Evolutionary conservation across 768 basidiomycete species (phyloP).

Genomic region (Pisolithus microcarpus): DNA sequence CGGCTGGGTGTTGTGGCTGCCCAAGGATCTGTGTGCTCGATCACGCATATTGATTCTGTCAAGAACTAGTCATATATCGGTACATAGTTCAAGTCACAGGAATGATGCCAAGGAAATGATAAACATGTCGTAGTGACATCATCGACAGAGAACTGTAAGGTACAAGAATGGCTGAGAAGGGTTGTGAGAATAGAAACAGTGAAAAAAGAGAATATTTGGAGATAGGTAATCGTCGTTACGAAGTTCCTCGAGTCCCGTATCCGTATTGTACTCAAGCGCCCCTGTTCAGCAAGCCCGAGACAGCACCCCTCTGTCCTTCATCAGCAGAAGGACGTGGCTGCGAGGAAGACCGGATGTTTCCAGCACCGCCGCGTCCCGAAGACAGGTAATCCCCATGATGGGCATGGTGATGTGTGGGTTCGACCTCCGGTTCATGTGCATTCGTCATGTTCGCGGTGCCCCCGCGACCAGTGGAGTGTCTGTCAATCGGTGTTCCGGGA

Average conservation of each 20-base stretch:
- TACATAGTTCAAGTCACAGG: not conserved
- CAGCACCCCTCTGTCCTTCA: slow-evolving; percentile 19
- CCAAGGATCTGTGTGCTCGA: not conserved
- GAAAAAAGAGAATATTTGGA: too few relatives aligned
- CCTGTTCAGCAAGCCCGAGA: slow-evolving; percentile 26
- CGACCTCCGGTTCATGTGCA: slow-evolving; percentile 31
- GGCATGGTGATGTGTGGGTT: slow-evolving; percentile 18
- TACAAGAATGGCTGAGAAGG: not conserved
- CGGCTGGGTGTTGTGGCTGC: not conserved
- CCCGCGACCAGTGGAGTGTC: slow-evolving; percentile 65
- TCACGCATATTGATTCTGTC: not conserved
- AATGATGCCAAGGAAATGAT: too few relatives aligned
- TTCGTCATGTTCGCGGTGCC: slow-evolving; percentile 56
- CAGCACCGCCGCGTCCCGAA: slow-evolving; percentile 54
- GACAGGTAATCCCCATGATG: slow-evolving; percentile 29
- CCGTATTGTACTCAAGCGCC: not conserved
- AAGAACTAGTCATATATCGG: not conserved
- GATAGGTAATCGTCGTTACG: too few relatives aligned
- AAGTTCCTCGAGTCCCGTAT: too few relatives aligned
- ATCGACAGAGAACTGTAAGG: not conserved
- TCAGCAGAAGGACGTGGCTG: slow-evolving; percentile 20
- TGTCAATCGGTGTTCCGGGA: slow-evolving; percentile 16
- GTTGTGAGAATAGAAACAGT: too few relatives aligned
- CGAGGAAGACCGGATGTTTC: slow-evolving; percentile 49
- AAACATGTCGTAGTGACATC: not conserved